Evolutionary conservation across 495 filamentous ascomycete genomes (phyloP).

Genomic region (Choiromyces venosus): DNA sequence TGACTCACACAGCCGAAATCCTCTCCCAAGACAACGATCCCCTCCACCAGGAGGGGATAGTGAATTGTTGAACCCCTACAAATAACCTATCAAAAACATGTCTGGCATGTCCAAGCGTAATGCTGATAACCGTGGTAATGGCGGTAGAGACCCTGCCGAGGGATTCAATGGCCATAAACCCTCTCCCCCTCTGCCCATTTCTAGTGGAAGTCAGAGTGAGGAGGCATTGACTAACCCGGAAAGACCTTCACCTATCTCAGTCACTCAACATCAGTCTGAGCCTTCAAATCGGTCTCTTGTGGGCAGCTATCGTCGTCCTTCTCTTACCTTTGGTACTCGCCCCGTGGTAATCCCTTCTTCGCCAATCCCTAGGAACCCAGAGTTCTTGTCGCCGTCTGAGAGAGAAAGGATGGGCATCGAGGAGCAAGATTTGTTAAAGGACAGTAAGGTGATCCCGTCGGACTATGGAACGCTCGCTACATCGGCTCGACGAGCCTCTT

Average conservation of each 20-base stretch:
- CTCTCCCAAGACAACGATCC: neutral
- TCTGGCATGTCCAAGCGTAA: neutral
- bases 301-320: constrained; percentile 31
- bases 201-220: neutral
- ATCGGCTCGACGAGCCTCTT: neutral
- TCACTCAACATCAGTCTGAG: neutral
- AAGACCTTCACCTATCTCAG: neutral
- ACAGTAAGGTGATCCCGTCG: constrained; percentile 15
- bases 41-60: neutral
- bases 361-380: constrained; percentile 46
- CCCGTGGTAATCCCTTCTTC: constrained; percentile 38
- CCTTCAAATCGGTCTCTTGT: constrained; percentile 17
- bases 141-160: neutral
- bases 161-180: neutral
- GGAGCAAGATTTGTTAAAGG: constrained; percentile 61
- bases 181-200: neutral
- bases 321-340: constrained; percentile 32
- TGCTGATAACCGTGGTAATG: neutral
- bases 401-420: constrained; percentile 60
- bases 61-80: neutral
- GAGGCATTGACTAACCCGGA: neutral
- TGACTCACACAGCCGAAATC: neutral
- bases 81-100: neutral
- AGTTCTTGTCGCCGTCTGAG: constrained; percentile 56
- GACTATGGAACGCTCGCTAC: constrained; percentile 20